These are phyloP conservation scores for Talaromyces sp. DNA, from an alignment of 2,329 filamentous ascomycete genomes.

Conservation along the genomic window DNA sequence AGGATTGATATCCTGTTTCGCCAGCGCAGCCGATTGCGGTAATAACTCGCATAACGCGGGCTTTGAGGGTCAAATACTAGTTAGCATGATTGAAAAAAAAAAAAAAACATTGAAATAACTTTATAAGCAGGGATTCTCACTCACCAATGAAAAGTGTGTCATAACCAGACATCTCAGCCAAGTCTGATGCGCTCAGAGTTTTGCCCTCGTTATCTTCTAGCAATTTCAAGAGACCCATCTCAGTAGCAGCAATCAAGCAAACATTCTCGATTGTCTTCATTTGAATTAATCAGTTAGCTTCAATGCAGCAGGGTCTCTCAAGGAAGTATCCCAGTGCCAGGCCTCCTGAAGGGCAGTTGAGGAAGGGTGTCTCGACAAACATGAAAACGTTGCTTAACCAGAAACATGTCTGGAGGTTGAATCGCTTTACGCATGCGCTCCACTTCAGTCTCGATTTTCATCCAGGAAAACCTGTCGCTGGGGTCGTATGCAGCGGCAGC, in stretches of 20 bases:
- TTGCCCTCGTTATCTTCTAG: not conserved
- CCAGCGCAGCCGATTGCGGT: constrained; percentile 13
- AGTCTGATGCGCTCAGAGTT: constrained; percentile 6
- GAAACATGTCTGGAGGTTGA: not conserved
- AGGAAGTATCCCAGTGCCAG: no score
- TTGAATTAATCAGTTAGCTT: no score
- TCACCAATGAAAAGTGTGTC: constrained; percentile 12
- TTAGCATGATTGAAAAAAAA: not conserved
- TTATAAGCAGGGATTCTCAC: not conserved
- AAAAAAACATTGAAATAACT: not conserved
- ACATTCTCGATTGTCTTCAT: constrained; percentile 2
- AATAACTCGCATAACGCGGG: constrained; percentile 16
- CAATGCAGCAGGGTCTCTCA: no score
- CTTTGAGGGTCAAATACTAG: not conserved
- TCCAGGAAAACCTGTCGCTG: not conserved
- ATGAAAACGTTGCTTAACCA: not conserved
- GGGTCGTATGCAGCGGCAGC: not conserved
- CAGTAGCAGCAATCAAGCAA: not conserved
- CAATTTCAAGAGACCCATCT: not conserved
- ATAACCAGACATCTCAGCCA: constrained; percentile 9
- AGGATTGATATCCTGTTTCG: constrained; percentile 14
- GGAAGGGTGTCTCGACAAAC: not conserved
- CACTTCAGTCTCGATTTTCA: not conserved
- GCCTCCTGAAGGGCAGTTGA: no score
- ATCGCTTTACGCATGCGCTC: not conserved